Evolutionary conservation across 148 eudicot genomes (phyloP).

Genomic region (Oxyria digyna): DNA sequence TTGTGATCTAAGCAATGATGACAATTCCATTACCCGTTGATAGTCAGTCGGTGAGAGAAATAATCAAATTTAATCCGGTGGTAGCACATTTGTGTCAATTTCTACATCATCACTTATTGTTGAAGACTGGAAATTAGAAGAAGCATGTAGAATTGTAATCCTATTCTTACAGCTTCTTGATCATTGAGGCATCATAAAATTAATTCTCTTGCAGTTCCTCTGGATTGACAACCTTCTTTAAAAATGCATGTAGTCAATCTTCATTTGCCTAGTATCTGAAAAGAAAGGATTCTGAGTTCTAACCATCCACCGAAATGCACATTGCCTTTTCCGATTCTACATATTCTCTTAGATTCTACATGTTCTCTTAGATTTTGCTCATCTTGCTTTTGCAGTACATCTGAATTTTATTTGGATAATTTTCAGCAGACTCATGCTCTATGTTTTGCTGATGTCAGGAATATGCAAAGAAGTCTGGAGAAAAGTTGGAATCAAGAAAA

Average conservation of each 20-base stretch:
- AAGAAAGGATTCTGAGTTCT: not conserved
- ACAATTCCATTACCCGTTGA: not conserved
- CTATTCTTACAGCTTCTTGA: not conserved
- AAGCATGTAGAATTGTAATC: not conserved
- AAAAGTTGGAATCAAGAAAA: conserved; percentile 33
- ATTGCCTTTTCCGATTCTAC: not conserved
- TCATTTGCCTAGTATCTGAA: not conserved
- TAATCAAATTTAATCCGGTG: not conserved
- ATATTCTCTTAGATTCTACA: too few species aligned
- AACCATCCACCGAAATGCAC: not conserved
- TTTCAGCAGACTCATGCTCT: not conserved
- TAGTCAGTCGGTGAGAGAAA: not conserved
- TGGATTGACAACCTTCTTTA: not conserved
- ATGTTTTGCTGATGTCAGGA: not conserved
- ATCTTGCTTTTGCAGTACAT: not conserved
- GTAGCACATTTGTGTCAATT: not conserved
- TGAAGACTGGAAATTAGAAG: not conserved
- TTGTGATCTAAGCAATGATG: not conserved
- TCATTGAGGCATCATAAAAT: not conserved
- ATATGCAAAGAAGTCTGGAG: conserved; percentile 12
- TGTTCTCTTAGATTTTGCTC: too few species aligned
- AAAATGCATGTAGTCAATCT: not conserved
- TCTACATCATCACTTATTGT: not conserved
- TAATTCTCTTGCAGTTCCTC: not conserved
- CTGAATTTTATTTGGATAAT: not conserved